A percentile compares a stretch with the other conserved stretches of the same genome.
Evolutionary conservation across 2,329 filamentous ascomycete genomes (phyloP).

Genomic region (Aspergillus sp.): DNA sequence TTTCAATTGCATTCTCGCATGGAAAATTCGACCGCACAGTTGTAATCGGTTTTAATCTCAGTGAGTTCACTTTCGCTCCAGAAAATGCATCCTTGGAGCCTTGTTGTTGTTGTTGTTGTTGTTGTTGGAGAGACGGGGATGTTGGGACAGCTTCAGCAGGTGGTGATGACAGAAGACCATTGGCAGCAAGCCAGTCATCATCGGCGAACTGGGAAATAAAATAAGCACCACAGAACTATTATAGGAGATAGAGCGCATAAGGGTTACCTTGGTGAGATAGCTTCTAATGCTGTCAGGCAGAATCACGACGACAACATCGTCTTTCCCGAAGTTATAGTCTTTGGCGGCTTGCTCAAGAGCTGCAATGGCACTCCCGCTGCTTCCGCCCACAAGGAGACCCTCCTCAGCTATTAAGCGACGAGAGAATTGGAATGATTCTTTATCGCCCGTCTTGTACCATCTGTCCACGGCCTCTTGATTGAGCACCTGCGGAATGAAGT

Average conservation of each 20-base stretch:
- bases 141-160: conserved; percentile 38
- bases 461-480: conserved; percentile 73
- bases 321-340: conserved; percentile 69
- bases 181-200: conserved; percentile 97
- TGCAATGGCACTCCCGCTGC: conserved; percentile 84
- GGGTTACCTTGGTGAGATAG: conserved; percentile 74
- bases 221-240: not conserved
- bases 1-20: conserved; percentile 87
- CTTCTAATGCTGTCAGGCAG: conserved; percentile 94
- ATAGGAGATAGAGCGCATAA: too few species aligned
- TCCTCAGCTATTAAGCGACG: conserved; percentile 87
- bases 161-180: conserved; percentile 71
- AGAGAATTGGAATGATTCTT: conserved; percentile 84
- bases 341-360: conserved; percentile 70
- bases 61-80: conserved; percentile 69
- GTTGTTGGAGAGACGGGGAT: conserved; percentile 20
- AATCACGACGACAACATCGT: conserved; percentile 83
- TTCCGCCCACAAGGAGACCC: conserved; percentile 86
- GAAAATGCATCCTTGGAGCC: conserved; percentile 61
- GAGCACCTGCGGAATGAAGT: conserved; percentile 93
- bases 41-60: conserved; percentile 89
- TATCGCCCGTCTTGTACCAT: conserved; percentile 98
- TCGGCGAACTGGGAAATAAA: conserved; percentile 64
- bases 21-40: conserved; percentile 65
- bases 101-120: conserved; percentile 23